Base-by-base conservation (phyloP, 345 rosid species). In the Salix suchowensis region DNA sequence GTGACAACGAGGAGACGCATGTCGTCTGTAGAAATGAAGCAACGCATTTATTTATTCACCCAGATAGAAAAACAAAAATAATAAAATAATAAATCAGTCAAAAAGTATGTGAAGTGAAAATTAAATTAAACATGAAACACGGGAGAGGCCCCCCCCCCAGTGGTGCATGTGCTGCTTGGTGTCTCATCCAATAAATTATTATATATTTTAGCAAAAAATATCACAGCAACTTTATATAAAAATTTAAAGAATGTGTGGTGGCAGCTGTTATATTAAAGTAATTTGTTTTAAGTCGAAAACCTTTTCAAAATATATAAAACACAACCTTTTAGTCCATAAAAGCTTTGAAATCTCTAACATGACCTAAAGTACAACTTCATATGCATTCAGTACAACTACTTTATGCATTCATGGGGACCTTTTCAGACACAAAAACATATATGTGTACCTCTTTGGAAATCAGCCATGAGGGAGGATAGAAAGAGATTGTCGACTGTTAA, bases 121-220 rank as follows among this genome's bases (percentile, higher is more conserved):
- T 42, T 24, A 73, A 73, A 61, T 5, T 14, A 75, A 23, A 15
- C 36, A 65, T 40, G 26, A 73, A 61, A 5, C 3, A 75, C 24
- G 16, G 50, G 52, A 23, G 50, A 60, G 50, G 67, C 23, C 12
- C 12, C 24, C 12, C 12, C 24, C 24, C 23, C 23, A 54, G 67
- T 16, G 60, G 52, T 70, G 83, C 83, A 79, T 77, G 83, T 83
- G 83, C 77, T 36, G 71, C 76, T 66, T 36, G 82, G 75, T 64
- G 82, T 73, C 68, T 61, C 70, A 62, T 65, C 82, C 64, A 65
- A 30, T 40, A 32, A 78, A 67, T 39, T 67, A 26, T 26, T 21
- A 34, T 36, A 34, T 36, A 0, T 24, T 37, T 26, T 9, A 2
- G 2, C 30, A 15, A 50, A 19, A 19, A 48, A 62, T 39, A 0